A percentile compares a stretch with the other conserved stretches of the same genome.
Evolutionary conservation across 129 eudicot genomes (phyloP).

Genomic region (Saposhnikovia divaricata): DNA sequence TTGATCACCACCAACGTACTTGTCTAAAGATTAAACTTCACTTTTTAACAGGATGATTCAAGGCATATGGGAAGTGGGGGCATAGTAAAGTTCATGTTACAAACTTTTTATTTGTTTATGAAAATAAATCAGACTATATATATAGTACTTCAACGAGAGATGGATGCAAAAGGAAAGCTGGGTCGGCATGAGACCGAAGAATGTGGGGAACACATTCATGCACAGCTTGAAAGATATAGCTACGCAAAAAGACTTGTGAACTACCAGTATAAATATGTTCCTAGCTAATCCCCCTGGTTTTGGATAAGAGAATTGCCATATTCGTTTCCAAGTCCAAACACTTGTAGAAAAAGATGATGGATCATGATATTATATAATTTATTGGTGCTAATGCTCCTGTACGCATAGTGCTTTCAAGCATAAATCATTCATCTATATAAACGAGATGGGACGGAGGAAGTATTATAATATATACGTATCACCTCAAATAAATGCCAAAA

Average conservation of each 20-base stretch:
- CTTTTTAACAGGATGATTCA: background rate
- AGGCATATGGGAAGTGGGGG: background rate
- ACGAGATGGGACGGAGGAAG: too few species aligned
- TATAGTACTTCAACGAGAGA: background rate
- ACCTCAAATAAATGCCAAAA: too few species aligned
- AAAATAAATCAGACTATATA: background rate
- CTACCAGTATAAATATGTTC: background rate
- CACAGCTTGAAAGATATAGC: constrained; percentile 28
- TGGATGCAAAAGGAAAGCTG: background rate
- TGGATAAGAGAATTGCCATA: constrained; percentile 6
- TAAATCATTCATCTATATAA: too few species aligned
- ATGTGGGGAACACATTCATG: constrained; percentile 55
- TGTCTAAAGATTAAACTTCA: background rate
- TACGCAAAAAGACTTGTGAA: constrained; percentile 7
- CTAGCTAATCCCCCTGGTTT: background rate
- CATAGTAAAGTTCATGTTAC: background rate
- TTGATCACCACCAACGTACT: constrained; percentile 20
- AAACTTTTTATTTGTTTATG: constrained; percentile 21
- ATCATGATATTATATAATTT: background rate
- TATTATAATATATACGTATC: too few species aligned
- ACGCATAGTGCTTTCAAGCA: background rate
- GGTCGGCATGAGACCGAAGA: constrained; percentile 24
- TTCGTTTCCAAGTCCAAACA: constrained; percentile 24
- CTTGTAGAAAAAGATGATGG: constrained; percentile 2
- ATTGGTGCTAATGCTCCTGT: background rate